Percentiles rank a stretch among this genome's conserved stretches.
phyloP scores from a whole-genome alignment of 768 basidiomycete genomes.

The Kwoniella mangroviensis region DNA sequence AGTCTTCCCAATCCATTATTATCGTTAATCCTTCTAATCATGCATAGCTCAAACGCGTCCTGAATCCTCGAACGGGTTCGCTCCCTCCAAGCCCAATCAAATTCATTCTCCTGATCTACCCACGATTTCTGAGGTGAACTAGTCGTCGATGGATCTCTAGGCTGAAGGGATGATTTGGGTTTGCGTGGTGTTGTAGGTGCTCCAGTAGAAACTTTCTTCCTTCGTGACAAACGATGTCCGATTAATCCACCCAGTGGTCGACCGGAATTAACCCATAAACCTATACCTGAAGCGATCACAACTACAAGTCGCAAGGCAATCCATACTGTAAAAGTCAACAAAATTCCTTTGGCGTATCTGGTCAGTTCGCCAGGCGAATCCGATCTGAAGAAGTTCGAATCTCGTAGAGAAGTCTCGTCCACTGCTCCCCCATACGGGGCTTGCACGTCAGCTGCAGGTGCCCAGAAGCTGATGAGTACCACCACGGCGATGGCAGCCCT shows the following conservation, averaged over 20 bases:
- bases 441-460: slow-evolving; percentile 62
- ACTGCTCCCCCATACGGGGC: slow-evolving; percentile 64
- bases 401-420: slow-evolving; percentile 60
- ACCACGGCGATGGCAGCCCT: slow-evolving; percentile 77
- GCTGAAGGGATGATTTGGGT: slow-evolving; percentile 20
- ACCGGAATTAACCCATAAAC: slow-evolving; percentile 77
- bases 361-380: slow-evolving; percentile 69
- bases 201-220: background rate
- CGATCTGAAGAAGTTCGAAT: slow-evolving; percentile 73
- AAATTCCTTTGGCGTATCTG: slow-evolving; percentile 74
- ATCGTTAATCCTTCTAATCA: slow-evolving; percentile 56
- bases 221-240: slow-evolving; percentile 50
- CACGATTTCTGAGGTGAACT: slow-evolving; percentile 39
- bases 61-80: slow-evolving; percentile 72
- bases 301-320: slow-evolving; percentile 74
- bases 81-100: slow-evolving; percentile 81
- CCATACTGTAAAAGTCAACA: slow-evolving; percentile 81
- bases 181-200: slow-evolving; percentile 28
- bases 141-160: slow-evolving; percentile 40
- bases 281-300: slow-evolving; percentile 72
- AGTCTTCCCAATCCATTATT: background rate
- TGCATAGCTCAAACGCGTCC: slow-evolving; percentile 81
- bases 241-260: slow-evolving; percentile 79
- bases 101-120: slow-evolving; percentile 60
- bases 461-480: slow-evolving; percentile 70